Percentiles rank a stretch among this genome's conserved stretches.
Conservation (phyloP, 2,329 filamentous ascomycete genomes). For the Talaromyces amestolkiae region DNA sequence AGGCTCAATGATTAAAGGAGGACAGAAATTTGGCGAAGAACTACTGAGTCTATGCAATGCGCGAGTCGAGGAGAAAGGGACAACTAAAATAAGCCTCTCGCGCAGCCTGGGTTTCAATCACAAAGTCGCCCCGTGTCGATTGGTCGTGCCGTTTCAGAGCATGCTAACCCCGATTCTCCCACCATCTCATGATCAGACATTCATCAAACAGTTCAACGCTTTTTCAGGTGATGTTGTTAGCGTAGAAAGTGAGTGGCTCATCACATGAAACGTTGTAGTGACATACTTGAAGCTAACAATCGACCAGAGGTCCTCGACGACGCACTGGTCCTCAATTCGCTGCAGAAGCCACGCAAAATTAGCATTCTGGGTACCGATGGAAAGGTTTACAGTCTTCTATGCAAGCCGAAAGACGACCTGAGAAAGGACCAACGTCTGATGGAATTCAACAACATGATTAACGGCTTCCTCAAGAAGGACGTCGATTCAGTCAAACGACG, state of each 20-base stretch:
- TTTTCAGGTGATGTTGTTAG: constrained; percentile 85
- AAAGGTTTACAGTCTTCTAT: constrained; percentile 80
- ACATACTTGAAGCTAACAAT: constrained; percentile 21
- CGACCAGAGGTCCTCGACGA: constrained; percentile 69
- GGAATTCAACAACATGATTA: constrained; percentile 99
- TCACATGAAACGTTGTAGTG: not conserved
- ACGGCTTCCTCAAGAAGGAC: constrained; percentile 86
- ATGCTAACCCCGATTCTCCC: constrained; percentile 82
- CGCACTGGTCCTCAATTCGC: constrained; percentile 82
- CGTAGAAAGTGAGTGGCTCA: constrained; percentile 54
- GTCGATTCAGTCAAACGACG: constrained; percentile 85
- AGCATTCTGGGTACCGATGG: constrained; percentile 87
- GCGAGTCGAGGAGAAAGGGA: constrained; percentile 65
- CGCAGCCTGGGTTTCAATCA: constrained; percentile 80
- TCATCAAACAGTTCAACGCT: constrained; percentile 70
- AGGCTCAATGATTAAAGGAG: constrained; percentile 68
- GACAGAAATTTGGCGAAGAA: constrained; percentile 79
- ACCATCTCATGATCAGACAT: constrained; percentile 64
- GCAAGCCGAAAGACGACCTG: constrained; percentile 97
- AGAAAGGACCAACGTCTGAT: constrained; percentile 96
- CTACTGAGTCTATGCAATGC: constrained; percentile 77
- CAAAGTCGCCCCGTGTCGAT: constrained; percentile 72
- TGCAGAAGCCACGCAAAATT: constrained; percentile 88
- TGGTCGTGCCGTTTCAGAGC: constrained; percentile 86
- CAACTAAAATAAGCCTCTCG: constrained; percentile 70